Conservation (phyloP, 2,329 filamentous ascomycete genomes). For the Alternaria alternata region DNA sequence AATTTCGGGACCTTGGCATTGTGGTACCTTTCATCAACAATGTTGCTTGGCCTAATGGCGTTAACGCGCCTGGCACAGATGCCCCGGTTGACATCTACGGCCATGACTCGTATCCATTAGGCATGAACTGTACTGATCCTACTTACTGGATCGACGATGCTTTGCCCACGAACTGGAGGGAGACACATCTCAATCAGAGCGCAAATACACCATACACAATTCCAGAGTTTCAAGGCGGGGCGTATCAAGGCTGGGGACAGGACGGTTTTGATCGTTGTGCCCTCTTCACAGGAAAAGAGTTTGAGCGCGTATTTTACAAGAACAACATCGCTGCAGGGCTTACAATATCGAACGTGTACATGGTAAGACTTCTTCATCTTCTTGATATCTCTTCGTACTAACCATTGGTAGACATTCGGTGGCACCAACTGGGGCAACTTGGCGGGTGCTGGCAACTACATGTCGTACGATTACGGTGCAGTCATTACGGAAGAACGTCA, state of each 20-base stretch:
- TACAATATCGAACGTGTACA: slow-evolving; percentile 75
- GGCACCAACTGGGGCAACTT: slow-evolving; percentile 85
- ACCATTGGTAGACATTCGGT: slow-evolving; percentile 63
- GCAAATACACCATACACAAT: slow-evolving; percentile 70
- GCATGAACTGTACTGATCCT: slow-evolving; percentile 67
- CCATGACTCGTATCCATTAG: slow-evolving; percentile 69
- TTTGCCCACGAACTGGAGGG: slow-evolving; percentile 64
- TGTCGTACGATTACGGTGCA: slow-evolving; percentile 66
- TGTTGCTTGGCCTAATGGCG: slow-evolving; percentile 66
- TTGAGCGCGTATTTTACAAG: slow-evolving; percentile 79
- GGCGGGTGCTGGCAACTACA: slow-evolving; percentile 66
- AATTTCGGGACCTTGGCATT: slow-evolving; percentile 71
- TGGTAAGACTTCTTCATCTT: slow-evolving; percentile 52
- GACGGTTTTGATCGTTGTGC: slow-evolving; percentile 71
- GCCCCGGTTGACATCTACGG: slow-evolving; percentile 70
- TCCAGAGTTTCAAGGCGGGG: slow-evolving; percentile 70
- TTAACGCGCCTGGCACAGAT: slow-evolving; percentile 67
- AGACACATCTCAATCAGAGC: slow-evolving; percentile 65
- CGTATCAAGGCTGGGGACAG: slow-evolving; percentile 77
- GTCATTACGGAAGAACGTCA: slow-evolving; percentile 73
- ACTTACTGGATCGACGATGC: slow-evolving; percentile 64
- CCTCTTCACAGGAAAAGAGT: slow-evolving; percentile 71
- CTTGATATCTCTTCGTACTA: neutral
- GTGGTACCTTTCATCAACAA: slow-evolving; percentile 78
- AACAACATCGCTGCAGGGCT: slow-evolving; percentile 71